These are phyloP conservation scores for Macadamia integrifolia DNA, from an alignment of 164 flowering plant species.

Conservation along the genomic window DNA sequence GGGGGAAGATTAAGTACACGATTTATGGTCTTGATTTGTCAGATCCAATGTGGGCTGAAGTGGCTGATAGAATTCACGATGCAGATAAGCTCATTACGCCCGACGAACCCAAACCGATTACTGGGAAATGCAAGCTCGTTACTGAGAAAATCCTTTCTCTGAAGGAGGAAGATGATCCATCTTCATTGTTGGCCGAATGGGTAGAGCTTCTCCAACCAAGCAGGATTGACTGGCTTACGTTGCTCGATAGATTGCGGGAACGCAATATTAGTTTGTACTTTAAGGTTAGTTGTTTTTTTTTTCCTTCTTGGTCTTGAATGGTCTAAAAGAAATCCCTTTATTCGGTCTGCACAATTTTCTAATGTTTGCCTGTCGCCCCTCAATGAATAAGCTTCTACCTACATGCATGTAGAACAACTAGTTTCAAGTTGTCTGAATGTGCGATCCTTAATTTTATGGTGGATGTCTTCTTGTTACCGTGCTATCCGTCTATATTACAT, in stretches of 20 bases:
- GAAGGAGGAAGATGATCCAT: conserved; percentile 56
- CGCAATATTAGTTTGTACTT: conserved; percentile 31
- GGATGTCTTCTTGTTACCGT: too few species aligned
- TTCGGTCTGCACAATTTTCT: too few species aligned
- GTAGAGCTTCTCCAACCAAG: conserved; percentile 66
- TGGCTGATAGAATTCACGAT: conserved; percentile 65
- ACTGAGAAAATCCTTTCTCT: conserved; percentile 41
- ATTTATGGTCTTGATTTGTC: conserved; percentile 92
- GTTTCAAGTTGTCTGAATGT: too few species aligned
- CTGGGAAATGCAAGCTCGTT: conserved; percentile 75
- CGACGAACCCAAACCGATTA: conserved; percentile 61
- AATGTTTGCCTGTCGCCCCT: too few species aligned
- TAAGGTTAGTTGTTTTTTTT: conserved; percentile 45
- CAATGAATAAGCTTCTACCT: too few species aligned
- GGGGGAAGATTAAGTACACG: conserved; percentile 75
- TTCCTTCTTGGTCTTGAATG: neutral
- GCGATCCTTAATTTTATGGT: too few species aligned
- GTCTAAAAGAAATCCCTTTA: neutral
- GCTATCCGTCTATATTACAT: too few species aligned
- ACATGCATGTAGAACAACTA: too few species aligned
- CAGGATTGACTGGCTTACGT: conserved; percentile 69
- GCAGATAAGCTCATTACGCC: conserved; percentile 45
- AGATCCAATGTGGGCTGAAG: conserved; percentile 69
- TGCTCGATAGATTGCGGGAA: conserved; percentile 58
- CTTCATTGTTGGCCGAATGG: conserved; percentile 67